Conservation (phyloP, 1,284 basidiomycete genomes). For the Sutorius eximius region DNA sequence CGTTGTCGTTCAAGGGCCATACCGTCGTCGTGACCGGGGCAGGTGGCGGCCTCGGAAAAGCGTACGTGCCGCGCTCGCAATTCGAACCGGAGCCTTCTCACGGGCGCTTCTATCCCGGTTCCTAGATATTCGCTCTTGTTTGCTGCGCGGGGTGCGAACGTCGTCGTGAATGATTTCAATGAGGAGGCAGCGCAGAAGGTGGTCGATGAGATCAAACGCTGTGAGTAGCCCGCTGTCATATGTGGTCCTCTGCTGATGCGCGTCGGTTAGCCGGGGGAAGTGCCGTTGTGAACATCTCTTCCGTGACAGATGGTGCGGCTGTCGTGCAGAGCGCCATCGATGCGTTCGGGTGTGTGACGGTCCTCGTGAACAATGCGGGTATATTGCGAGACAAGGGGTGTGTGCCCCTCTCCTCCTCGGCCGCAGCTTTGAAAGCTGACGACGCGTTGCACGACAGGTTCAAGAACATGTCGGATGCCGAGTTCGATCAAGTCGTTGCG, state of each 20-base stretch:
- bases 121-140: constrained; percentile 93
- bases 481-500: constrained; percentile 84
- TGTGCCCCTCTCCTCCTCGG: constrained; percentile 22
- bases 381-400: constrained; percentile 85
- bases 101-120: constrained; percentile 4
- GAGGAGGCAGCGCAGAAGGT: constrained; percentile 88
- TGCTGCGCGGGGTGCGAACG: constrained; percentile 88
- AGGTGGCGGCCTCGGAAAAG: constrained; percentile 90
- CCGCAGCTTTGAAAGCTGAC: neutral
- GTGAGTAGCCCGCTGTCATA: constrained; percentile 43
- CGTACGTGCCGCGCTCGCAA: constrained; percentile 52
- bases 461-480: constrained; percentile 90
- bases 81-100: too few relatives aligned
- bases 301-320: constrained; percentile 85
- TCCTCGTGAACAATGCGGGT: constrained; percentile 96
- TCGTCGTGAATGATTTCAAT: constrained; percentile 96
- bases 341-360: constrained; percentile 81
- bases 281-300: constrained; percentile 86
- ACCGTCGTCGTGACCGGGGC: constrained; percentile 95
- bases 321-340: constrained; percentile 88
- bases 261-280: too few relatives aligned
- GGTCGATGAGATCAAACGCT: constrained; percentile 85
- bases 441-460: constrained; percentile 48
- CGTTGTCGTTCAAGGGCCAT: constrained; percentile 84
- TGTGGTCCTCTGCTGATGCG: too few relatives aligned